phyloP scores from a whole-genome alignment of 108 stramenopile genomes.

The Discostella stelligeroides region DNA sequence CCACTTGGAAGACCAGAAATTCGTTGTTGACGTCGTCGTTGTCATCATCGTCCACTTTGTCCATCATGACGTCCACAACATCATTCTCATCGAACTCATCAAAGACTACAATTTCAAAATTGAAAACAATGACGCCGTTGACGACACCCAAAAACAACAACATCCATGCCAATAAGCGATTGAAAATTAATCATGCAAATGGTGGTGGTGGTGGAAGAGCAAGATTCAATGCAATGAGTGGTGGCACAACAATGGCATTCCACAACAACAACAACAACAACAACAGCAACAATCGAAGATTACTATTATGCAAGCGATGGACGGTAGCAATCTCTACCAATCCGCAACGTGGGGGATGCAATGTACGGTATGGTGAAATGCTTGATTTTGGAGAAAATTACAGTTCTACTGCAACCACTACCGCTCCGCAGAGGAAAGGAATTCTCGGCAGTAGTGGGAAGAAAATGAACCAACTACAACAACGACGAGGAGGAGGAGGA shows the following conservation, averaged over 20 bases:
- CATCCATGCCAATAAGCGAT: background rate
- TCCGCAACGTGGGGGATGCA: slow-evolving; percentile 24
- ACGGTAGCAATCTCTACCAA: slow-evolving; percentile 45
- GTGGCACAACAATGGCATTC: background rate
- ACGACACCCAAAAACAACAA: background rate
- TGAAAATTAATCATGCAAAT: no score
- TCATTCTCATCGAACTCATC: no score
- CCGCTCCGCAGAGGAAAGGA: slow-evolving; percentile 1
- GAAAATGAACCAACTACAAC: no score
- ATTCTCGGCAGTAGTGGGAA: background rate
- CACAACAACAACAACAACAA: background rate
- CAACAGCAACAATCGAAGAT: background rate
- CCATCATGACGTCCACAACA: no score
- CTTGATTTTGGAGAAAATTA: slow-evolving; percentile 38
- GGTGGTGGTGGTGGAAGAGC: background rate
- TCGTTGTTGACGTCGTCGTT: background rate
- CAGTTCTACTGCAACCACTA: background rate
- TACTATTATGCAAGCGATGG: slow-evolving; percentile 83
- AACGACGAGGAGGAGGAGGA: no score
- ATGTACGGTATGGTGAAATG: slow-evolving; percentile 40
- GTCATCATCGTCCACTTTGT: background rate
- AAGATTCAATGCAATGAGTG: background rate
- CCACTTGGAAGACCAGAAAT: no score
- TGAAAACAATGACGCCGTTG: no score
- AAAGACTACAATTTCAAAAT: no score